phyloP scores from a whole-genome alignment of 805 yeast genomes.

The Teunomyces tritomae region DNA sequence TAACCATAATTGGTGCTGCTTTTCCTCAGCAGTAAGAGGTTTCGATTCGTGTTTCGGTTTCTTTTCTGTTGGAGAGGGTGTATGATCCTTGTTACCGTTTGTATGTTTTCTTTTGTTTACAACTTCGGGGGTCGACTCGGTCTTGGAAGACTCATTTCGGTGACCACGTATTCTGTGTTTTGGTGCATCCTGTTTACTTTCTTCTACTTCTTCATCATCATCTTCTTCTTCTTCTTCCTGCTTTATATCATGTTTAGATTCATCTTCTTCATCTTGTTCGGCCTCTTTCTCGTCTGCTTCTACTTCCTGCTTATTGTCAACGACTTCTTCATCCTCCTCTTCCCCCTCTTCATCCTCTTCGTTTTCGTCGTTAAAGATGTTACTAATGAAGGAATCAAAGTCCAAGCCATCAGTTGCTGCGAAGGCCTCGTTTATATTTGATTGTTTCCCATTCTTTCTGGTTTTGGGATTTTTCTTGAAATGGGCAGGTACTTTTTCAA shows the following conservation, averaged over 20 bases:
- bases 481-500: conserved; percentile 28
- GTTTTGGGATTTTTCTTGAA: conserved; percentile 17
- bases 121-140: background rate
- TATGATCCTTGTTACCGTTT: conserved; percentile 7
- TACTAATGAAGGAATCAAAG: conserved; percentile 36
- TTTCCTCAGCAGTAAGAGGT: conserved; percentile 35
- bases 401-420: conserved; percentile 35
- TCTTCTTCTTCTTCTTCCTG: conserved; percentile 3
- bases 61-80: conserved; percentile 4
- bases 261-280: conserved; percentile 7
- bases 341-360: conserved; percentile 23
- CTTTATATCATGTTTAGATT: background rate
- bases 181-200: conserved; percentile 1
- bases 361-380: conserved; percentile 19
- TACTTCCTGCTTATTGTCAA: conserved; percentile 5
- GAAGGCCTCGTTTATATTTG: conserved; percentile 36
- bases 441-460: conserved; percentile 26
- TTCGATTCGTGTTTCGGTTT: conserved; percentile 10
- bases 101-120: conserved; percentile 6
- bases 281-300: conserved; percentile 6
- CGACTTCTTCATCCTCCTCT: conserved; percentile 14
- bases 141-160: conserved; percentile 4
- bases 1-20: conserved; percentile 44
- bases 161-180: conserved; percentile 8
- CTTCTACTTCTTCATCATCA: conserved; percentile 1